These are phyloP conservation scores for Sugiyamaella japonica DNA, from an alignment of 1,139 yeast genomes.

Conservation along the genomic window DNA sequence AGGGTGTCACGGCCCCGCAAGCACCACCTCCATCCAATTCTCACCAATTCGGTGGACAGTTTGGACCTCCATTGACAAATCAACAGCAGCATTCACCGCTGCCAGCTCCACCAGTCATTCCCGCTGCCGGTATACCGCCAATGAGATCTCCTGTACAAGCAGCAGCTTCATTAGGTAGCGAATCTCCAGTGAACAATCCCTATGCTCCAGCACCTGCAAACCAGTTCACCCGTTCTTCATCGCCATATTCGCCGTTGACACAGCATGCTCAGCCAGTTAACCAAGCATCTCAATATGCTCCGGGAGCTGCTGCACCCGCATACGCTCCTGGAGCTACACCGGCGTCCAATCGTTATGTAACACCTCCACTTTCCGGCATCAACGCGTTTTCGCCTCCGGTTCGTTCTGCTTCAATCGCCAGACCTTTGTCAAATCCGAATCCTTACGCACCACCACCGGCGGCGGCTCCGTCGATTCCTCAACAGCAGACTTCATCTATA, in stretches of 20 bases:
- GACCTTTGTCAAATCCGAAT: conserved; percentile 17
- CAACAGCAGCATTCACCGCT: neutral
- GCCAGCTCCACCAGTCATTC: conserved; percentile 10
- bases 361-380: conserved; percentile 12
- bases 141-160: conserved; percentile 7
- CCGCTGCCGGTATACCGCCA: conserved; percentile 13
- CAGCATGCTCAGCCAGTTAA: conserved; percentile 8
- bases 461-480: neutral
- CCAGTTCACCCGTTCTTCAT: neutral
- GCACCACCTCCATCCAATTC: conserved; percentile 4
- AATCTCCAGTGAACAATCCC: conserved; percentile 10
- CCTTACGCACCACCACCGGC: conserved; percentile 15
- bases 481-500: conserved; percentile 6
- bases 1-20: conserved; percentile 19
- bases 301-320: neutral
- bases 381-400: conserved; percentile 19
- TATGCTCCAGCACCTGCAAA: conserved; percentile 14
- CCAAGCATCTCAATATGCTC: conserved; percentile 3
- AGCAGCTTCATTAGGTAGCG: neutral
- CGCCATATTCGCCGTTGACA: neutral
- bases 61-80: conserved; percentile 9
- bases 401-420: conserved; percentile 27
- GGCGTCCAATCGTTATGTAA: conserved; percentile 21
- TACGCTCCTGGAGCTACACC: neutral
- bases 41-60: conserved; percentile 11